Base-by-base conservation (phyloP, 1,284 basidiomycete species). In the Cryptococcus wingfieldii region DNA sequence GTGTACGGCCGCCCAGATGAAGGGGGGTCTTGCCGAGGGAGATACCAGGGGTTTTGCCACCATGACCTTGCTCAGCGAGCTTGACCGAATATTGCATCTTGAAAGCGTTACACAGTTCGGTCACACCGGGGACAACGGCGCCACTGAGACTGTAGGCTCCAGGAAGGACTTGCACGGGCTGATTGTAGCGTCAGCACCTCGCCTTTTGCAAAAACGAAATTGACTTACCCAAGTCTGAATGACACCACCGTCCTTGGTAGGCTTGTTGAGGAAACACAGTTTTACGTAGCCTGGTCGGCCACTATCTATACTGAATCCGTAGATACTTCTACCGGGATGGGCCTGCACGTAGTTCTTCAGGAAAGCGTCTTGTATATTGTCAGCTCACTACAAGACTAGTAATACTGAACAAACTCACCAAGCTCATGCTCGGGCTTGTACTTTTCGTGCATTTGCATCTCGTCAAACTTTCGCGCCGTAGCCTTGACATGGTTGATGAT, bases 401-500 rank as follows among this genome's bases (percentile, higher is more conserved):
- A 39, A n/a, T 31, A 41, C 12, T 25, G 45, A 34, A 10, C 16
- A 38, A 34, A 83, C 91, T 76, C 65, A 94, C 90, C 88, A 54
- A 98, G 83, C 67, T 96, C 89, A 60, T 91, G 86, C 74, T 93
- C 89, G 27, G 87, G 82, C 23, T 87, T 93, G 83, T 89, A 99
- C 77, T 97, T 97, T 71, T 98, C 96, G 72, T 95, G 90, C 47
- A 86, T 84, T 85, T 93, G 93, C 62, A 99, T 80, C 74, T 98
- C 92, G 73, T 98, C 94, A 5, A 98, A 89, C 70, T 91, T 89
- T 55, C 90, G 85, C 47, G 89, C 87, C 81, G 94, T 96, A 9
- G 94, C 89, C 79, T 93, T 89, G 53, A 99, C 86, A 74, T 99
- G 94, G 70, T 93, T 94, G 75, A 98, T 93, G 67, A 99, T 93